A percentile compares a stretch with the other conserved stretches of the same genome.
Conservation (phyloP, 1,139 yeast genomes). For the Kurtzmaniella quercitrusa region DNA sequence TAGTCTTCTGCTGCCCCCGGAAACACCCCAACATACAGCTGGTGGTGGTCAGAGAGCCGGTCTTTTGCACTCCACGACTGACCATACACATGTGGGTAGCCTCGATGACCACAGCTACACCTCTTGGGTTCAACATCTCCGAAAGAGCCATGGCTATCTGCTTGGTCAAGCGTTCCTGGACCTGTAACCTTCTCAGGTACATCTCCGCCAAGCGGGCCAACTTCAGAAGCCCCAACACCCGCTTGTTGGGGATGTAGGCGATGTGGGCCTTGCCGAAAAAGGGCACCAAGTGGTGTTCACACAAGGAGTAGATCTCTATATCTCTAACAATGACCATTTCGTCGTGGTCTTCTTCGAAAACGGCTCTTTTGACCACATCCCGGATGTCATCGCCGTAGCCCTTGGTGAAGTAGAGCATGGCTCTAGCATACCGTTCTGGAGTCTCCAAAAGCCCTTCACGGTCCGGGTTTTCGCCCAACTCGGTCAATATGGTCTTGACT, state of each 20-base stretch:
- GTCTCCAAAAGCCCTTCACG: conserved; percentile 92
- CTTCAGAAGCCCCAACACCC: conserved; percentile 91
- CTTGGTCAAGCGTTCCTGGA: conserved; percentile 92
- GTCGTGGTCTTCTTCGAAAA: conserved; percentile 96
- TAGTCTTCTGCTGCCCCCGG: conserved; percentile 86
- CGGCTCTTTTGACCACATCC: conserved; percentile 91
- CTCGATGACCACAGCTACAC: conserved; percentile 97
- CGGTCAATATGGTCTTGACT: conserved; percentile 73
- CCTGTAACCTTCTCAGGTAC: conserved; percentile 93
- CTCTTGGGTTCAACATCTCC: conserved; percentile 88
- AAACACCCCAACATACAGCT: conserved; percentile 97
- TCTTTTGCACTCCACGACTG: conserved; percentile 93
- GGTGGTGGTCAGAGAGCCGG: conserved; percentile 90
- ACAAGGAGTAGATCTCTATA: conserved; percentile 84
- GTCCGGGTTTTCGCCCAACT: conserved; percentile 85
- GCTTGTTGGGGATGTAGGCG: conserved; percentile 91
- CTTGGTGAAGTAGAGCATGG: conserved; percentile 91
- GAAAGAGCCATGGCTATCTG: conserved; percentile 95
- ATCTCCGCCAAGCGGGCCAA: conserved; percentile 94
- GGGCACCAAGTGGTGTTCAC: conserved; percentile 98
- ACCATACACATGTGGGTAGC: conserved; percentile 99
- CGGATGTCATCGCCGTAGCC: conserved; percentile 92
- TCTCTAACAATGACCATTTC: conserved; percentile 98
- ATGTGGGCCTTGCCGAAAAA: conserved; percentile 95
- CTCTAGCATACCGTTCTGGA: conserved; percentile 94